These are phyloP conservation scores for Diaporthe sp. DNA, from an alignment of 2,329 filamentous ascomycete species.

Conservation along the genomic window DNA sequence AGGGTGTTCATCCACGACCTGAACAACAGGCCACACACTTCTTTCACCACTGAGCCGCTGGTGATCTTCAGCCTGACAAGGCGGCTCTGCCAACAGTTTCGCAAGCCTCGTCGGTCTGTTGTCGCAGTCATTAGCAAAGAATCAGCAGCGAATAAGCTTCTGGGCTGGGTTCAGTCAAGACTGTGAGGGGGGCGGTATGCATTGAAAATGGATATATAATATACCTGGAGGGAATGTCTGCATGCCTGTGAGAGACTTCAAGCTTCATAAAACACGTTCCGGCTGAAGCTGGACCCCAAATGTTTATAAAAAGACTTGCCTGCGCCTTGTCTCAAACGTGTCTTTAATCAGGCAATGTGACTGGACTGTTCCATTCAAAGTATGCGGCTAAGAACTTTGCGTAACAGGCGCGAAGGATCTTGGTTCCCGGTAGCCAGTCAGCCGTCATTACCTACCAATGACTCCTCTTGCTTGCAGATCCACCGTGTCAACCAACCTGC, in stretches of 20 bases:
- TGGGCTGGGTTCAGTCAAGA: no score
- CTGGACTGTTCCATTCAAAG: neutral
- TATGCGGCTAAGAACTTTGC: neutral
- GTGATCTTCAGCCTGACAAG: neutral
- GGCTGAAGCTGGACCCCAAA: neutral
- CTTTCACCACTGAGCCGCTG: neutral
- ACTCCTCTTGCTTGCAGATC: neutral
- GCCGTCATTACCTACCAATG: neutral
- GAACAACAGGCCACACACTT: neutral
- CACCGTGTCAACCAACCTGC: no score
- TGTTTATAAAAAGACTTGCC: neutral
- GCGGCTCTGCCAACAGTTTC: neutral
- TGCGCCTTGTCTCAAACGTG: neutral
- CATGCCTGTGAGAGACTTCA: neutral
- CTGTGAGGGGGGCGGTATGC: no score
- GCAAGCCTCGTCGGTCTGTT: neutral
- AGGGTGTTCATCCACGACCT: conserved; percentile 11
- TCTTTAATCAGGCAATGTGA: neutral
- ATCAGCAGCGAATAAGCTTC: neutral
- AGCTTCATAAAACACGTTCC: neutral
- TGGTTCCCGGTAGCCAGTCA: neutral
- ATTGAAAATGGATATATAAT: no score
- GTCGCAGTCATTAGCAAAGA: neutral
- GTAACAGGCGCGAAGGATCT: neutral
- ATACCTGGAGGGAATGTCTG: no score